phyloP scores from a whole-genome alignment of 306 rosid species.

The Cucurbita ficifolia region DNA sequence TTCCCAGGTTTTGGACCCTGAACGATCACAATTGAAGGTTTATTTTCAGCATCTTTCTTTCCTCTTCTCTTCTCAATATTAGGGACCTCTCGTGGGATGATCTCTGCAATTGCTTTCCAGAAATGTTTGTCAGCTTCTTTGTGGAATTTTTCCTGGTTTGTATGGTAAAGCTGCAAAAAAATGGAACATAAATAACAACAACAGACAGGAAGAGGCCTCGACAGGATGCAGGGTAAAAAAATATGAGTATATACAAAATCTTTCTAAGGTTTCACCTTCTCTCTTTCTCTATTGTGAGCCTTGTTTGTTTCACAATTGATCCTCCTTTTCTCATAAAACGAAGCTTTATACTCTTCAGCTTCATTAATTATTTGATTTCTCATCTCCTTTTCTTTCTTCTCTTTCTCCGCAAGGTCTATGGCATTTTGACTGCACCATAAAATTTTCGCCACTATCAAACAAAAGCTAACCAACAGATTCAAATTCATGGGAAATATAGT shows the following conservation, averaged over 20 bases:
- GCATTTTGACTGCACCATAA: slow-evolving; percentile 50
- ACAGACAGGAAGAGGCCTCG: slow-evolving; percentile 2
- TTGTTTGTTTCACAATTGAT: slow-evolving; percentile 57
- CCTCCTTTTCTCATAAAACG: slow-evolving; percentile 70
- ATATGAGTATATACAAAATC: not conserved
- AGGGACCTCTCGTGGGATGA: slow-evolving; percentile 83
- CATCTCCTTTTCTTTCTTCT: slow-evolving; percentile 70
- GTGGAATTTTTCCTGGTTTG: slow-evolving; percentile 85
- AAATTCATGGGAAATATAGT: not conserved
- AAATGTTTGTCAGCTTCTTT: slow-evolving; percentile 83
- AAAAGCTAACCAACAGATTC: not conserved
- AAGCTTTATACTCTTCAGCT: slow-evolving; percentile 66
- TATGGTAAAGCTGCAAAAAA: slow-evolving; percentile 36
- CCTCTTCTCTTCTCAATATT: slow-evolving; percentile 87
- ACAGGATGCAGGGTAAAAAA: not conserved
- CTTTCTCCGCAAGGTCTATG: slow-evolving; percentile 75
- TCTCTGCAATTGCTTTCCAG: slow-evolving; percentile 90
- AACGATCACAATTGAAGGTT: slow-evolving; percentile 44
- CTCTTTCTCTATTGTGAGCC: slow-evolving; percentile 62
- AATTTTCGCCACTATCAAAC: not conserved
- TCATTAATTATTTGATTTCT: slow-evolving; percentile 67
- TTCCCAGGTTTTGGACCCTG: slow-evolving; percentile 97
- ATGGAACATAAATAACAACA: not conserved
- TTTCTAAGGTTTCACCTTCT: slow-evolving; percentile 38
- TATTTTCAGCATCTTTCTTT: slow-evolving; percentile 67